phyloP scores from a whole-genome alignment of 148 eudicot species.

The Beta vulgaris region DNA sequence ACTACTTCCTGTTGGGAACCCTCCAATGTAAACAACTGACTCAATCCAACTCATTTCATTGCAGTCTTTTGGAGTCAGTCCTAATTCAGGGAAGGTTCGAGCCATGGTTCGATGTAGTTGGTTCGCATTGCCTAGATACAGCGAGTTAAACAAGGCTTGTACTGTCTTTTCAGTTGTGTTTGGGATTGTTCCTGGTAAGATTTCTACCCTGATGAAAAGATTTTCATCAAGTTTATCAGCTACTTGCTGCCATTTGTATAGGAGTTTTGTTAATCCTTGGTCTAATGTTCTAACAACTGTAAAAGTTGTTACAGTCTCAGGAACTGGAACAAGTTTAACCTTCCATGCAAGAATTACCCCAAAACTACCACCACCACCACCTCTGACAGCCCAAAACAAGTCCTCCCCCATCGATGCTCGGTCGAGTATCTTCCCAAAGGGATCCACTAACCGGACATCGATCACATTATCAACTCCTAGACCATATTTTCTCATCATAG shows the following conservation, averaged over 20 bases:
- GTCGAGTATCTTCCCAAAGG: conserved; percentile 31
- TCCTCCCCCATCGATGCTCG: conserved; percentile 48
- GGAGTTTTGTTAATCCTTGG: conserved; percentile 27
- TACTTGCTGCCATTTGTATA: conserved; percentile 38
- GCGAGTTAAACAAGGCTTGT: conserved; percentile 31
- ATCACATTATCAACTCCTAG: conserved; percentile 48
- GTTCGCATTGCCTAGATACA: conserved; percentile 36
- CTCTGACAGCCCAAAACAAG: conserved; percentile 51
- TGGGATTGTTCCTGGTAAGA: conserved; percentile 28
- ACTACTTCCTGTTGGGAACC: conserved; percentile 23
- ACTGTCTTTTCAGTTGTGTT: conserved; percentile 28
- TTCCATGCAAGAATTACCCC: conserved; percentile 52
- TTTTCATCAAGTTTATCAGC: conserved; percentile 37
- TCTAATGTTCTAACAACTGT: conserved; percentile 26
- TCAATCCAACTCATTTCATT: conserved; percentile 45
- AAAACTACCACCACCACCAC: conserved; percentile 49
- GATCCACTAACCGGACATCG: conserved; percentile 40
- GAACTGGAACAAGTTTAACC: conserved; percentile 43
- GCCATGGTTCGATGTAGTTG: conserved; percentile 25
- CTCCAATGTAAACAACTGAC: conserved; percentile 34
- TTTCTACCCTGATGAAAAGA: conserved; percentile 35
- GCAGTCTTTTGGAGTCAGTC: conserved; percentile 27
- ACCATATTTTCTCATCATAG: conserved; percentile 46
- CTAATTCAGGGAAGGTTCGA: conserved; percentile 35
- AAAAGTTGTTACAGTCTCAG: conserved; percentile 38